Conservation (phyloP, 2,329 filamentous ascomycete species). For the Hypomyces perniciosus region DNA sequence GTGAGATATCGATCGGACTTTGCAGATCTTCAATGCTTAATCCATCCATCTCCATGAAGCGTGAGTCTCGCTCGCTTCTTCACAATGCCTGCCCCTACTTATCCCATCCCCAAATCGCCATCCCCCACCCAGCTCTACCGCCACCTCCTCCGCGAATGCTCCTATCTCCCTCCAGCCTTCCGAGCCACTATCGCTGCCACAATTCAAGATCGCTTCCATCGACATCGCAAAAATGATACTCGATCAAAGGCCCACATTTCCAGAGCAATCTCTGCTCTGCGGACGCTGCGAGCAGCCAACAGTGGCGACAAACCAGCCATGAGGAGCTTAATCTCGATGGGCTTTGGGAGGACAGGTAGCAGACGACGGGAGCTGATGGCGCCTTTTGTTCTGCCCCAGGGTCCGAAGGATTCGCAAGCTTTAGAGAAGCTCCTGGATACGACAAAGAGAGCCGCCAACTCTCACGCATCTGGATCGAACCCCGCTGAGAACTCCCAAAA, state of each 20-base stretch:
- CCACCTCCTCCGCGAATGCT: conserved; percentile 53
- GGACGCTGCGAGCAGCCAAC: conserved; percentile 47
- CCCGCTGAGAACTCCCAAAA: conserved; percentile 3
- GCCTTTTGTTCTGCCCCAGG: conserved; percentile 30
- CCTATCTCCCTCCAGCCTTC: conserved; percentile 52
- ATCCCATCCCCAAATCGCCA: conserved; percentile 20
- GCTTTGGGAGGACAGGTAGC: conserved; percentile 48
- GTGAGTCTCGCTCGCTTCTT: not conserved
- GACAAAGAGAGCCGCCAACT: not conserved
- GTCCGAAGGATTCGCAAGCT: conserved; percentile 35
- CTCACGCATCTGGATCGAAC: not conserved
- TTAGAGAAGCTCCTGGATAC: conserved; percentile 30
- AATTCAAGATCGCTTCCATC: conserved; percentile 43
- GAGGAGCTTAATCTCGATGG: conserved; percentile 40
- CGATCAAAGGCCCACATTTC: conserved; percentile 29
- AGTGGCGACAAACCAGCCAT: conserved; percentile 43
- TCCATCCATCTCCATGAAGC: not conserved
- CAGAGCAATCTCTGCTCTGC: conserved; percentile 38
- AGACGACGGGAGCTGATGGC: conserved; percentile 43
- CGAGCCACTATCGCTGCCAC: conserved; percentile 37
- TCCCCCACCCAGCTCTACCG: conserved; percentile 43
- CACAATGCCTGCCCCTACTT: conserved; percentile 25
- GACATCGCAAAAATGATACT: conserved; percentile 26
- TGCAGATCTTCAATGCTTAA: not conserved
- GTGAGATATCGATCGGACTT: not conserved